Evolutionary conservation across 2,329 filamentous ascomycete species (phyloP).

Genomic region (Beauveria asiatica): DNA sequence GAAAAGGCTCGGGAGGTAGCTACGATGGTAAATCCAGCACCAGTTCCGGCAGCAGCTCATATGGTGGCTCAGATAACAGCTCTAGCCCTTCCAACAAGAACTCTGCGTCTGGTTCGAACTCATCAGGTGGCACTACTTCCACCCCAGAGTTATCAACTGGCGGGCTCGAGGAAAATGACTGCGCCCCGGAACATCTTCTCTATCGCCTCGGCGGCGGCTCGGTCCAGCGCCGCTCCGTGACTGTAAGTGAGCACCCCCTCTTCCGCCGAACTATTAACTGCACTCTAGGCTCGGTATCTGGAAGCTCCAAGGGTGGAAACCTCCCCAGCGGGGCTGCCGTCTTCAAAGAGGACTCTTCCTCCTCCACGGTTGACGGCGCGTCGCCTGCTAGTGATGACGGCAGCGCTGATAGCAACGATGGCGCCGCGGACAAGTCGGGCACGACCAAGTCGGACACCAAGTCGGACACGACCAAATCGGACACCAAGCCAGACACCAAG

Average conservation of each 20-base stretch:
- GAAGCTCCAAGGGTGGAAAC: background rate
- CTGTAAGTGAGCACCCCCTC: conserved; percentile 19
- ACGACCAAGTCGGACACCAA: background rate
- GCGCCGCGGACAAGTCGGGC: background rate
- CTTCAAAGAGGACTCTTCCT: background rate
- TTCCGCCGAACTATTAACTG: conserved; percentile 20
- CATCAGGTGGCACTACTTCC: background rate
- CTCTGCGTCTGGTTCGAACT: background rate
- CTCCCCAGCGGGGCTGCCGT: background rate
- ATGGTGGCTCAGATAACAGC: background rate
- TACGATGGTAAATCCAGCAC: background rate
- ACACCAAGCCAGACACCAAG: too few relatives aligned
- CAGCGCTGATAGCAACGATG: background rate
- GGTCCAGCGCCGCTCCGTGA: conserved; percentile 9
- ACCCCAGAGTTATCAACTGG: background rate
- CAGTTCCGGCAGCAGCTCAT: too few relatives aligned
- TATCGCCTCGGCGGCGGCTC: conserved; percentile 12
- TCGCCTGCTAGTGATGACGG: background rate
- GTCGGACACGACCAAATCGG: too few relatives aligned
- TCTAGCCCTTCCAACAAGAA: background rate
- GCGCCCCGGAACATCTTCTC: conserved; percentile 12
- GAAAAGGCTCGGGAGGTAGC: background rate
- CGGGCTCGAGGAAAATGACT: background rate
- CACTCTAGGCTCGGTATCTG: conserved; percentile 15
- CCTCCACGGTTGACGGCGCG: background rate